Conservation (phyloP, 192 early-diverging fungal genomes). For the Diversispora epigaea region DNA sequence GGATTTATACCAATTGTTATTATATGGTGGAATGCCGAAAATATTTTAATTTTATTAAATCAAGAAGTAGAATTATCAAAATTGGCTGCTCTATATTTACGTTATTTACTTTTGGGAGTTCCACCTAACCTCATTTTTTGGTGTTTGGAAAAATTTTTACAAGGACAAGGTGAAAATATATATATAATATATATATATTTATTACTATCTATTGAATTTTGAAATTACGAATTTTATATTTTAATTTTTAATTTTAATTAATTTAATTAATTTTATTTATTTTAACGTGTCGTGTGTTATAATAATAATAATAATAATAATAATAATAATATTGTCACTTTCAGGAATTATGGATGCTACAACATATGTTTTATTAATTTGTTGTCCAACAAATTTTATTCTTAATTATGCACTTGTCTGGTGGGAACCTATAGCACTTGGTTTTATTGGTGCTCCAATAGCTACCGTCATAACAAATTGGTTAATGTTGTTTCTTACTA, state of each 20-base stretch:
- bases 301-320: not conserved
- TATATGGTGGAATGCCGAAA: slow-evolving; percentile 65
- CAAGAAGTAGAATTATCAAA: slow-evolving; percentile 73
- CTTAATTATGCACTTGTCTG: slow-evolving; percentile 84
- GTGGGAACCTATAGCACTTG: slow-evolving; percentile 62
- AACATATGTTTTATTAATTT: slow-evolving; percentile 70
- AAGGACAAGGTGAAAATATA: slow-evolving; percentile 71
- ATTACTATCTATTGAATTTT: not conserved
- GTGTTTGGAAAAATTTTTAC: slow-evolving; percentile 81
- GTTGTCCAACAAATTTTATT: slow-evolving; percentile 69
- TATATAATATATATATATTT: too few species aligned
- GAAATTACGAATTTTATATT: not conserved
- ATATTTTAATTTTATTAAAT: slow-evolving; percentile 63
- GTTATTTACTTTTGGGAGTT: slow-evolving; percentile 67
- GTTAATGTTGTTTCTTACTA: slow-evolving; percentile 63
- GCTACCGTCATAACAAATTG: slow-evolving; percentile 77
- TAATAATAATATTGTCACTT: not conserved
- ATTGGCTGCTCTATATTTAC: slow-evolving; percentile 68
- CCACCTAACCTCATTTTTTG: slow-evolving; percentile 81
- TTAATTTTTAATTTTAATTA: not conserved
- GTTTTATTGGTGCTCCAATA: slow-evolving; percentile 82
- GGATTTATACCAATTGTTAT: slow-evolving; percentile 72
- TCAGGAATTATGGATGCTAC: slow-evolving; percentile 72
- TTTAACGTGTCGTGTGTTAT: not conserved
- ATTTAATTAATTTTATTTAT: not conserved